Base-by-base conservation (phyloP, 352 stramenopile species). In the Globisporangium barbulae region DNA sequence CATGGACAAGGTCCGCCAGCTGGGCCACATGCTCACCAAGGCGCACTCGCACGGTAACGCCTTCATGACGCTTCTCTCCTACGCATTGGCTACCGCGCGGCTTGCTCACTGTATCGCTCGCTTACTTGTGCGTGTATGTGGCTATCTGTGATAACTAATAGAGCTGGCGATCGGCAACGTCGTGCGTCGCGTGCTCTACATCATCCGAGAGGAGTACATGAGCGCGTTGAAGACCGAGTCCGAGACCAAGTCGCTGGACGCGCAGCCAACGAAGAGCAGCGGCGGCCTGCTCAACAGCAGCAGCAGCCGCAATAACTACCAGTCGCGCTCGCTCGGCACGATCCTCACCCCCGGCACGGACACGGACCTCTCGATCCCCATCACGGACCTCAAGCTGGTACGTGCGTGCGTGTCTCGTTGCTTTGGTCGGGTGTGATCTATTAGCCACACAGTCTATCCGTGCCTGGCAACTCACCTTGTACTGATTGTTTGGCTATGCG, bases 81-180 rank as follows among this genome's bases (percentile, higher is more conserved):
- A 13, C 15, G 35, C 15, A 41, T 41, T 41, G 3, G 35, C 49
- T 54, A 37, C 28, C 21, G 21, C n/a, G 22, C 12, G 15, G 49
- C 9, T 54, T 39, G 7, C 49, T 54, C 13, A 54, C 15, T 15
- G 15, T 54, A 25, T 10, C 21, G 21, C n/a, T 31, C 8, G 37
- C 21, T 19, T 33, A 7, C 37, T 68, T 49, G 21, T 39, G 37
- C 13, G 48, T 55, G 19, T 1, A 8, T 1, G n/a, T 55, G 31
- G 1, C 15, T 37, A 12, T 59, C n/a, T 54, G 19, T 31, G 42
- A 48, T 48, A 22, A 22, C 17, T 7, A 28, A 15, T 19, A 85
- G 89, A 97, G 59, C 71, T 96, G 21, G 80, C 85, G 2, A 95
- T 97, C 55, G 88, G 87, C 33, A 97, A 97, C 71, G 89, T 96